phyloP scores from a whole-genome alignment of 2,329 filamentous ascomycete species.

The Phoma sp. region DNA sequence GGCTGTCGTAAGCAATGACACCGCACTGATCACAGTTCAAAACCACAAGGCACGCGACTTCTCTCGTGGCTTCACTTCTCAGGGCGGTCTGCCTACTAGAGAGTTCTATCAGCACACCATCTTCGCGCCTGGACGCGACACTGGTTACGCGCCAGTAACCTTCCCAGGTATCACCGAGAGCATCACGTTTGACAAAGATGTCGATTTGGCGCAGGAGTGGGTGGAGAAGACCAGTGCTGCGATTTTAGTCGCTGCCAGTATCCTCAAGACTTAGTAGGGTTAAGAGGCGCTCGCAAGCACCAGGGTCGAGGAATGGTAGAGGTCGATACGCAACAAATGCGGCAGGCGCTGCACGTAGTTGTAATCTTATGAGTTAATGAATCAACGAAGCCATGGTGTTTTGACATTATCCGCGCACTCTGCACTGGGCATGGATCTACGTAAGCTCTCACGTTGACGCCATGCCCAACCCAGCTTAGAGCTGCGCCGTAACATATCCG shows the following conservation, averaged over 20 bases:
- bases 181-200: conserved; percentile 42
- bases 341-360: conserved; percentile 5
- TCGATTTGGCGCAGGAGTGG: conserved; percentile 41
- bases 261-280: conserved; percentile 32
- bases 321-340: neutral
- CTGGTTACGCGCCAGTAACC: conserved; percentile 48
- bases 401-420: neutral
- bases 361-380: conserved; percentile 12
- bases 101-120: conserved; percentile 56
- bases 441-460: conserved; percentile 1
- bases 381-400: neutral
- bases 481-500: neutral
- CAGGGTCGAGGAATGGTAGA: neutral
- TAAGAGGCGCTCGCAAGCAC: too few relatives aligned
- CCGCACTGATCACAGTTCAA: conserved; percentile 42
- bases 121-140: conserved; percentile 55
- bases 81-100: conserved; percentile 54
- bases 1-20: conserved; percentile 38
- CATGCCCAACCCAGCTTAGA: conserved; percentile 8
- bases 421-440: conserved; percentile 10
- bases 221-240: conserved; percentile 44
- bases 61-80: conserved; percentile 53
- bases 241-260: conserved; percentile 41
- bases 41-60: conserved; percentile 57
- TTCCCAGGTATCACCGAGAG: conserved; percentile 49